phyloP scores from a whole-genome alignment of 139 green algal species.

The Volvox africanus region DNA sequence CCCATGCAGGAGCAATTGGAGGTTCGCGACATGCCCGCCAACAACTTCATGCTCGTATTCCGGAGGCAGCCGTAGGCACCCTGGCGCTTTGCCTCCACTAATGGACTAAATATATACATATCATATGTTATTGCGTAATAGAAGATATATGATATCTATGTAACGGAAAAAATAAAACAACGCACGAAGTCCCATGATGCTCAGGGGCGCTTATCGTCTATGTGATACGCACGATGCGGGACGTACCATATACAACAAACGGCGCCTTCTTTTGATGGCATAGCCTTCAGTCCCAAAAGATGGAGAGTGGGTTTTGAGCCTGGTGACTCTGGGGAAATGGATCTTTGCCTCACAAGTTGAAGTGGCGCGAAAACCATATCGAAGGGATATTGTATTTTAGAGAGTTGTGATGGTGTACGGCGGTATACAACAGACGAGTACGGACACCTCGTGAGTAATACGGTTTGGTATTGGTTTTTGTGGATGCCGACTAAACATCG shows the following conservation, averaged over 20 bases:
- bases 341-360: too few species aligned
- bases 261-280: neutral
- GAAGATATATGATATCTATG: neutral
- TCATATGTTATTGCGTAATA: neutral
- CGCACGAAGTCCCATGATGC: neutral
- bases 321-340: too few species aligned
- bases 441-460: neutral
- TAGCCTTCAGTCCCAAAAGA: neutral
- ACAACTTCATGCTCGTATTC: conserved; percentile 74
- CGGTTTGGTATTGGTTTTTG: neutral
- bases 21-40: conserved; percentile 69
- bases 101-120: neutral
- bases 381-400: neutral
- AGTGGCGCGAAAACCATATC: neutral
- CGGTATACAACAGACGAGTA: neutral
- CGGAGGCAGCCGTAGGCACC: neutral
- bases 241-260: neutral
- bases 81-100: neutral
- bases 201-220: neutral
- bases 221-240: neutral
- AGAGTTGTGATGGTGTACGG: neutral
- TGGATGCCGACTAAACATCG: too few species aligned
- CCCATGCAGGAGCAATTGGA: neutral
- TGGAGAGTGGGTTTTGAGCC: too few species aligned
- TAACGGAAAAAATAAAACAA: neutral